Base-by-base conservation (phyloP, 2,329 filamentous ascomycete genomes). In the Mollisiaceae sp. region DNA sequence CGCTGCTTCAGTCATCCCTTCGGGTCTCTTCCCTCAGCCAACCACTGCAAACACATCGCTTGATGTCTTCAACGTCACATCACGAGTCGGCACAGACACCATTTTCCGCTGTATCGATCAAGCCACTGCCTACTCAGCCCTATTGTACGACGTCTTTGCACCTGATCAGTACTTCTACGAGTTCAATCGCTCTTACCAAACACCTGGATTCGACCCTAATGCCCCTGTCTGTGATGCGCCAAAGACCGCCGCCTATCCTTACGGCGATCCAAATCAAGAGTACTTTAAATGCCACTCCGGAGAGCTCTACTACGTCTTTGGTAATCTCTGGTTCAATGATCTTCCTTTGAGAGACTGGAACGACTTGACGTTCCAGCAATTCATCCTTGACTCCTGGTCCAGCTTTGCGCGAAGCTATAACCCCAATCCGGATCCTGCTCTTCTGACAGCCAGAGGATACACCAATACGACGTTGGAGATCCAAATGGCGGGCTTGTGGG, bases 221-320 rank as follows among this genome's bases (percentile, higher is more conserved):
- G n/a, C 65, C 1, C 70, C 67, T 14, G 72, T 71, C 18, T 77
- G 72, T 55, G 66, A 68, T 36, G 68, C 71, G 27, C 72, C 71
- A 6, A 59, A 67, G 9, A 72, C 72, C 1, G 52, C 69, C 0
- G 59, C 60, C 0, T 69, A 75, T 36, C 76, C 75, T n/a, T 64
- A 74, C 45, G 73, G 73, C 9, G 70, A 77, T 50, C 75, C 75
- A 1, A 62, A 70, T 12, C 47, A 65, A 3, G 76, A 77, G 41
- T 78, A 78, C 63, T 77, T 76, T 70, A 78, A 78, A 63, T 78
- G 76, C 60, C 77, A 78, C 52, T 73, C 73, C 12, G 76, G 76
- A 0, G 76, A 78, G 14, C 64, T 77, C 2, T 70, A 71, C 32
- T 76, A 72, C 24, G 73, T 71, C 8, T 78, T 78, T 61, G 76